These are phyloP conservation scores for Sporothrix pallida DNA, from an alignment of 2,329 filamentous ascomycete species.

Conservation along the genomic window DNA sequence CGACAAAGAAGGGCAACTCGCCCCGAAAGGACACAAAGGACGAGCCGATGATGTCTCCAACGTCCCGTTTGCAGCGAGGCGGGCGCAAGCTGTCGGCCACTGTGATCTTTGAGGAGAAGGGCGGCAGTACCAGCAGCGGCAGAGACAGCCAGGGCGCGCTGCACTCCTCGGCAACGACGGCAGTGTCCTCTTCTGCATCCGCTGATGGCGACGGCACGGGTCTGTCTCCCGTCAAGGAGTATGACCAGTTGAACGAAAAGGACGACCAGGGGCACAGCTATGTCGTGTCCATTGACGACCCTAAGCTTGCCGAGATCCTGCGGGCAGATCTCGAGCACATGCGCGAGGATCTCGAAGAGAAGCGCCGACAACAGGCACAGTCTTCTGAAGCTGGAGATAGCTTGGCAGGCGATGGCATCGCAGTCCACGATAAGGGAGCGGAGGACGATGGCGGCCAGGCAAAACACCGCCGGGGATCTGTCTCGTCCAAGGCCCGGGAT, in stretches of 20 bases:
- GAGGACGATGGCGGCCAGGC: slow-evolving; percentile 17
- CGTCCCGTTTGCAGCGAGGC: slow-evolving; percentile 16
- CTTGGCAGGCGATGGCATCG: neutral
- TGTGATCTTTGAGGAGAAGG: slow-evolving; percentile 37
- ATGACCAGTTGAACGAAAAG: neutral
- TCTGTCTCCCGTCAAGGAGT: slow-evolving; percentile 20
- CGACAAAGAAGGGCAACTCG: slow-evolving; percentile 15
- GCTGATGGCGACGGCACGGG: neutral
- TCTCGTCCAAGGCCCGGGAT: neutral
- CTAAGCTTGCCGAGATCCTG: slow-evolving; percentile 50
- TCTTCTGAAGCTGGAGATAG: neutral
- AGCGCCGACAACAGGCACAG: slow-evolving; percentile 32
- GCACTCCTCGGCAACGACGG: slow-evolving; percentile 30
- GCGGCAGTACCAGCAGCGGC: neutral
- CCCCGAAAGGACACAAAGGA: neutral
- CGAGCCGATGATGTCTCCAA: neutral
- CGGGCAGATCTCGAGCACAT: slow-evolving; percentile 43
- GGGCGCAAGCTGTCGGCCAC: slow-evolving; percentile 37
- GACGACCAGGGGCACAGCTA: slow-evolving; percentile 37
- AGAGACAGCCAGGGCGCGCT: neutral
- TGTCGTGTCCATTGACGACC: slow-evolving; percentile 45
- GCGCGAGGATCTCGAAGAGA: slow-evolving; percentile 39
- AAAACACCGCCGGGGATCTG: neutral
- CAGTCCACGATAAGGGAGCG: neutral
- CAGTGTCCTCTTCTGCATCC: slow-evolving; percentile 31